A percentile compares a stretch with the other conserved stretches of the same genome.
These are phyloP conservation scores for Domatiomyces catenatus DNA, from an alignment of 2,329 filamentous ascomycete genomes.

Conservation along the genomic window DNA sequence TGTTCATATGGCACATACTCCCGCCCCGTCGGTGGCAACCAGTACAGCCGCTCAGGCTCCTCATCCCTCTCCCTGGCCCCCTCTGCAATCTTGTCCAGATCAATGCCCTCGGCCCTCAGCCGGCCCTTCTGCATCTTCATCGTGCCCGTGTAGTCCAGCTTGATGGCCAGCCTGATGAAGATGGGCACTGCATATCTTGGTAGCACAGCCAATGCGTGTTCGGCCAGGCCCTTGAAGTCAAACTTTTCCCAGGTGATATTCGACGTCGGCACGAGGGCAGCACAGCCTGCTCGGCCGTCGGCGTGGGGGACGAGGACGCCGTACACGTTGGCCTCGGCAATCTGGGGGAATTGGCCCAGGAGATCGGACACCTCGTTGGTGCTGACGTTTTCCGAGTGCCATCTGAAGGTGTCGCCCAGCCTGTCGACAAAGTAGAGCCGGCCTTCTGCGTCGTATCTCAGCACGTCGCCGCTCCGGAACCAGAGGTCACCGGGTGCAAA, in stretches of 20 bases:
- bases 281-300: constrained; percentile 72
- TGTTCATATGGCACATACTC: constrained; percentile 12
- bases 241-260: constrained; percentile 33
- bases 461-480: constrained; percentile 69
- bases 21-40: constrained; percentile 11
- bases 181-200: constrained; percentile 62
- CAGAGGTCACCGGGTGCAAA: constrained; percentile 64
- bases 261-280: constrained; percentile 38
- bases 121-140: constrained; percentile 69
- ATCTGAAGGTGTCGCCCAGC: constrained; percentile 39
- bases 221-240: constrained; percentile 45
- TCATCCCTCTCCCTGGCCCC: constrained; percentile 2
- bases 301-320: constrained; percentile 65
- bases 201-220: constrained; percentile 42
- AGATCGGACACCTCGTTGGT: constrained; percentile 65
- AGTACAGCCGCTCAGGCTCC: constrained; percentile 10
- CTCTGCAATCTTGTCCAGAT: constrained; percentile 11
- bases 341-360: constrained; percentile 48
- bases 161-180: constrained; percentile 49
- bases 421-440: constrained; percentile 63
- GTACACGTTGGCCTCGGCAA: constrained; percentile 74
- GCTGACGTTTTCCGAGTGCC: constrained; percentile 66
- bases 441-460: constrained; percentile 56
- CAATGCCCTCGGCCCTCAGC: constrained; percentile 26
- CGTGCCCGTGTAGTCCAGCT: constrained; percentile 51